These are phyloP conservation scores for Miscanthus lutarioriparius DNA, from an alignment of 176 grass and related monocot genomes.

Conservation along the genomic window DNA sequence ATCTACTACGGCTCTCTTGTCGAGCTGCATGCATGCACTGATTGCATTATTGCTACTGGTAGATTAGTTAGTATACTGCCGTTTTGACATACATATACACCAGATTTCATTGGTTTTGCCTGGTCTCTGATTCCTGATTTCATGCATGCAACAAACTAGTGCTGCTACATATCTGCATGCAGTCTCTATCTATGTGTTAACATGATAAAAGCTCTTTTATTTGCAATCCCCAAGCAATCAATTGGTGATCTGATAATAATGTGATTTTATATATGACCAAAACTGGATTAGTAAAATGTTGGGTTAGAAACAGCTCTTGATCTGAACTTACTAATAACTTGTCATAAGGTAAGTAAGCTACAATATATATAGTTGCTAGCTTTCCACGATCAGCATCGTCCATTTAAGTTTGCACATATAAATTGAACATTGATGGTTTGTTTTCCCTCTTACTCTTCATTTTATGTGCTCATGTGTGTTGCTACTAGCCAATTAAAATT, in stretches of 20 bases:
- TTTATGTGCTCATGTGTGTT: background rate
- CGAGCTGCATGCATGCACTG: background rate
- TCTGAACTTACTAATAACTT: background rate
- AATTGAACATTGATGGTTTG: background rate
- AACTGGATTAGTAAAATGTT: background rate
- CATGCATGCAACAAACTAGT: slow-evolving; percentile 22
- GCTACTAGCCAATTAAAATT: background rate
- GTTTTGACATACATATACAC: background rate
- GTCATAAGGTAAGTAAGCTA: background rate
- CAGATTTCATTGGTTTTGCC: slow-evolving; percentile 24
- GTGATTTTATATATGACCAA: background rate
- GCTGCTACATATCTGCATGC: background rate
- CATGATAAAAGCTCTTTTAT: background rate
- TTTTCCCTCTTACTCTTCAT: background rate
- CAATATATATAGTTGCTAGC: background rate
- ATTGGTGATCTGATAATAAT: background rate
- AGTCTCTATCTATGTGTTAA: background rate
- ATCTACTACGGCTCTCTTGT: slow-evolving; percentile 10
- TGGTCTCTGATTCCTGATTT: slow-evolving; percentile 26
- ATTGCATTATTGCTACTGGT: background rate
- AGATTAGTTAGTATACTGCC: background rate
- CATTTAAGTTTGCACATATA: background rate
- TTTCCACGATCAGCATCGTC: background rate
- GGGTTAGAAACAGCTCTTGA: background rate
- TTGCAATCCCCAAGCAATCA: background rate